phyloP scores from a whole-genome alignment of 2,329 filamentous ascomycete genomes.

The Helotiales sp. region DNA sequence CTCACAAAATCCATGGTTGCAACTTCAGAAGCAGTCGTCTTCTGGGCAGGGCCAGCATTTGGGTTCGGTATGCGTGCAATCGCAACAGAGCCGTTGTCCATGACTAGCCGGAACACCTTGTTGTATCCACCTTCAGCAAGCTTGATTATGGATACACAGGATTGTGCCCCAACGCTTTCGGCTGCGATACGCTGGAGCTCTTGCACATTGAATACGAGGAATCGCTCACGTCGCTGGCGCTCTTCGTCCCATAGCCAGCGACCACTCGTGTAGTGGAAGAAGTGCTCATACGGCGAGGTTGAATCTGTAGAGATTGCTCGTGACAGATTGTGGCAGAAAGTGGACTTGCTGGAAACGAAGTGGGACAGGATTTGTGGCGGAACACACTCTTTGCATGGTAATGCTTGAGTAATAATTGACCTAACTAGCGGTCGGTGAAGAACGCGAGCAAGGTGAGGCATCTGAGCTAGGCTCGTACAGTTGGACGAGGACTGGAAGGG shows the following conservation, averaged over 20 bases:
- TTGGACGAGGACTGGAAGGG: too few relatives aligned
- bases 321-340: neutral
- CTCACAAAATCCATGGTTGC: slow-evolving; percentile 31
- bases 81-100: slow-evolving; percentile 32
- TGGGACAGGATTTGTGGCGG: too few relatives aligned
- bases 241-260: slow-evolving; percentile 40
- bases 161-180: slow-evolving; percentile 31
- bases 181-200: slow-evolving; percentile 37
- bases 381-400: too few relatives aligned
- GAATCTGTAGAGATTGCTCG: neutral
- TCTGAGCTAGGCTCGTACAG: too few relatives aligned
- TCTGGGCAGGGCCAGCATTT: slow-evolving; percentile 20
- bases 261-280: slow-evolving; percentile 36
- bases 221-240: slow-evolving; percentile 35
- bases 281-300: slow-evolving; percentile 18
- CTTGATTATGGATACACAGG: slow-evolving; percentile 39
- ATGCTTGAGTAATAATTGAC: too few relatives aligned
- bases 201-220: slow-evolving; percentile 36
- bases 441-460: too few relatives aligned
- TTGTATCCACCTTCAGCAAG: slow-evolving; percentile 40
- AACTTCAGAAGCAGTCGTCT: slow-evolving; percentile 29
- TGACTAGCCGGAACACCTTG: slow-evolving; percentile 38
- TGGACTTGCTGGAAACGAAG: too few relatives aligned
- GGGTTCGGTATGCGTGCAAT: slow-evolving; percentile 30
- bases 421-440: too few relatives aligned